Conservation (phyloP, 805 yeast species). For the Yarrowia sp. region DNA sequence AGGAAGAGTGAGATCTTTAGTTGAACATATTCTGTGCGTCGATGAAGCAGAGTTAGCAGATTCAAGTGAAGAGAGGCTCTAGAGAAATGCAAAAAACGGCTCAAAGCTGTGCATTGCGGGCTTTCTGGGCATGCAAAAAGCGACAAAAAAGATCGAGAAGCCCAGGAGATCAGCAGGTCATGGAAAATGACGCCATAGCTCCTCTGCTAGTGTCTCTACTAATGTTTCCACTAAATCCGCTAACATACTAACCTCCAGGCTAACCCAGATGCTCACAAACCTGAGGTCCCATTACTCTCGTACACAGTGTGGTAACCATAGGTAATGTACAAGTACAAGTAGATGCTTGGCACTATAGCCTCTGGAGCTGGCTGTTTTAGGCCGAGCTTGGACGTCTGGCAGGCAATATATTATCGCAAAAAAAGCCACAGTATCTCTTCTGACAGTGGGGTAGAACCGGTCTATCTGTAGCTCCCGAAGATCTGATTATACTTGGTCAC, state of each 20-base stretch:
- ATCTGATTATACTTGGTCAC: background rate
- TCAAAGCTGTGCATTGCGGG: background rate
- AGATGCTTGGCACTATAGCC: background rate
- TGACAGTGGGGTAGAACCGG: slow-evolving; percentile 1
- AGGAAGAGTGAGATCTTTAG: background rate
- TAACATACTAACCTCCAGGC: background rate
- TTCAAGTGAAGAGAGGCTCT: too few species aligned
- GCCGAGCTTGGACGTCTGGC: background rate
- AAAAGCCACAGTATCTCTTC: background rate
- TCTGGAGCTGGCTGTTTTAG: background rate
- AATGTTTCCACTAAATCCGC: background rate
- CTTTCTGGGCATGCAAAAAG: background rate
- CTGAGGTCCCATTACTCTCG: too few species aligned
- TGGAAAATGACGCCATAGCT: background rate
- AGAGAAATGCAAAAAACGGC: background rate
- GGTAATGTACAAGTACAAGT: too few species aligned
- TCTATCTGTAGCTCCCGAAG: background rate
- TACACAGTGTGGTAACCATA: too few species aligned
- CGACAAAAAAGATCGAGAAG: background rate
- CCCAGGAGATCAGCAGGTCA: background rate
- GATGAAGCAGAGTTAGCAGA: background rate
- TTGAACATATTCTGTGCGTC: background rate
- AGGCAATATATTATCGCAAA: background rate
- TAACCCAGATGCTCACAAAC: background rate
- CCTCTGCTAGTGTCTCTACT: background rate